Conservation (phyloP, 768 basidiomycete species). For the Stropharia rugosoannulata region DNA sequence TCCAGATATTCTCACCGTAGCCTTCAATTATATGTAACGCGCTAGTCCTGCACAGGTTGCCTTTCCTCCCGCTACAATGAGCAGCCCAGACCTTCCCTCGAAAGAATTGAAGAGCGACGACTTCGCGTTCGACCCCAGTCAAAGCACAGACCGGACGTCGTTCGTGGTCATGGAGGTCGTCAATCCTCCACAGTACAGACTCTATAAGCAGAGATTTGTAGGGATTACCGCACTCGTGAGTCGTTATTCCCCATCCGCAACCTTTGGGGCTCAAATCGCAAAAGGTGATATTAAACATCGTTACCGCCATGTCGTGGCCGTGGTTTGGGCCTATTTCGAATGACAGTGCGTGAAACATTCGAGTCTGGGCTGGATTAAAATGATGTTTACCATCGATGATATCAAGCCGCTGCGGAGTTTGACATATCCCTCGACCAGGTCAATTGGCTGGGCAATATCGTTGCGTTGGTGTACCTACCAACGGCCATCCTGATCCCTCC, state of each 20-base stretch:
- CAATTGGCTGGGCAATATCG: constrained; percentile 80
- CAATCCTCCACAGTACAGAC: too few relatives aligned
- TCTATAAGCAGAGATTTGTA: constrained; percentile 46
- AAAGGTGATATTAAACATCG: constrained; percentile 62
- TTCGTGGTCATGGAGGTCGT: too few relatives aligned
- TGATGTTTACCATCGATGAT: background rate
- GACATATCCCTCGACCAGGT: constrained; percentile 68
- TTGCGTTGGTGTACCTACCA: constrained; percentile 62
- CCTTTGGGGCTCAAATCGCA: background rate
- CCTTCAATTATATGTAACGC: too few relatives aligned
- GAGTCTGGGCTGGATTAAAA: background rate
- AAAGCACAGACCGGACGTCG: too few relatives aligned
- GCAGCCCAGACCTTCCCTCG: too few relatives aligned
- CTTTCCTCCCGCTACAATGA: too few relatives aligned
- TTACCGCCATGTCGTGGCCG: constrained; percentile 66
- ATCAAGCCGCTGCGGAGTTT: constrained; percentile 61
- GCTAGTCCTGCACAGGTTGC: too few relatives aligned
- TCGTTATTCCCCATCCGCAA: background rate
- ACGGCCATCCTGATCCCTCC: constrained; percentile 58
- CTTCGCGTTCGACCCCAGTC: too few relatives aligned
- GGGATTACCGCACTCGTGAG: constrained; percentile 65
- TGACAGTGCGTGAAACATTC: constrained; percentile 40
- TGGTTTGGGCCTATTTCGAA: constrained; percentile 88
- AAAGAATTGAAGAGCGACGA: too few relatives aligned
- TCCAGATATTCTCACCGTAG: too few relatives aligned